Evolutionary conservation across 257 asterid genomes (phyloP).

Genomic region (Nicotiana sylvestris): DNA sequence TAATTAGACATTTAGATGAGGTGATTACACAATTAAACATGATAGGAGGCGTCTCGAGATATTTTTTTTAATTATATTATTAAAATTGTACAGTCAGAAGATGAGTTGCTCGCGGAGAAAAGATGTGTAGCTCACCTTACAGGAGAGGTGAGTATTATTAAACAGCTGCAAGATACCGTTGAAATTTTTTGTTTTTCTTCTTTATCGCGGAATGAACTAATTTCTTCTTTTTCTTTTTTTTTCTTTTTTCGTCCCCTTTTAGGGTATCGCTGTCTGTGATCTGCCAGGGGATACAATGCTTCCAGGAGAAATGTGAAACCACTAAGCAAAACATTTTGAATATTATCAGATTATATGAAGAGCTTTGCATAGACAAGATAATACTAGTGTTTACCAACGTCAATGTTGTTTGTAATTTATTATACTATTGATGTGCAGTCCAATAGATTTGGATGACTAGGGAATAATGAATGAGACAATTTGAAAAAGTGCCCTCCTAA

Average conservation of each 20-base stretch:
- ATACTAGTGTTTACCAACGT: neutral
- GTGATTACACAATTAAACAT: neutral
- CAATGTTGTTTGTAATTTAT: conserved; percentile 3
- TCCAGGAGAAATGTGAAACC: conserved; percentile 81
- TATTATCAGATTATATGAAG: neutral
- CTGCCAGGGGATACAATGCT: conserved; percentile 97
- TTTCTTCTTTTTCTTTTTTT: neutral
- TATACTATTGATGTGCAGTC: conserved; percentile 3
- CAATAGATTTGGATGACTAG: conserved; percentile 22
- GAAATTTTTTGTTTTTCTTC: neutral
- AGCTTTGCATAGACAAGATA: conserved; percentile 2
- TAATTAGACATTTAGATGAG: neutral
- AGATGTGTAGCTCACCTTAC: conserved; percentile 98
- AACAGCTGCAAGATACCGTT: neutral
- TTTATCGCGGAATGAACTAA: neutral
- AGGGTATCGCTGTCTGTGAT: conserved; percentile 95
- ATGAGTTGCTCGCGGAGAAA: conserved; percentile 93
- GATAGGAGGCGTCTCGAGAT: neutral
- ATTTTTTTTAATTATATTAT: neutral
- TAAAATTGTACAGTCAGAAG: conserved; percentile 67
- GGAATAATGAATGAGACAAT: neutral
- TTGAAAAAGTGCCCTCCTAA: neutral
- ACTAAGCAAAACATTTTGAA: neutral
- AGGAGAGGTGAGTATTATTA: conserved; percentile 59
- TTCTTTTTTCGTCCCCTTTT: neutral